These are phyloP conservation scores for Trifolium dubium DNA, from an alignment of 306 rosid genomes.

Conservation along the genomic window DNA sequence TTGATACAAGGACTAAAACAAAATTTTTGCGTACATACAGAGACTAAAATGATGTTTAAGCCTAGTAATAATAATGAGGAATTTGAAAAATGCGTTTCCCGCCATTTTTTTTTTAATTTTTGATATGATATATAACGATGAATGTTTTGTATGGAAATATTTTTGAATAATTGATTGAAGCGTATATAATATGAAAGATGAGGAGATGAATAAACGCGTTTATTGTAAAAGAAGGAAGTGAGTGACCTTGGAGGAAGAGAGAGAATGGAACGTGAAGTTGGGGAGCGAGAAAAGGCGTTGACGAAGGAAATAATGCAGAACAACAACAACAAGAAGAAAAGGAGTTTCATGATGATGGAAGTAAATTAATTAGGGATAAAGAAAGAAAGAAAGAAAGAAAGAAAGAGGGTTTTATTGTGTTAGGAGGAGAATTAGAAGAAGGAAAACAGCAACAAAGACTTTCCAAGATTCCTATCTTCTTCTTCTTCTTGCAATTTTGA, in stretches of 20 bases:
- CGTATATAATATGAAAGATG: too few relatives aligned
- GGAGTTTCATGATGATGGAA: not conserved
- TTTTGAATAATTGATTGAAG: too few relatives aligned
- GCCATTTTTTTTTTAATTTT: too few relatives aligned
- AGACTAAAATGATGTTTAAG: too few relatives aligned
- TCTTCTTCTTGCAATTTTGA: too few relatives aligned
- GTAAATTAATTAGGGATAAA: not conserved
- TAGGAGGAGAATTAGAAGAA: not conserved
- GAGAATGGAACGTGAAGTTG: slow-evolving; percentile 56
- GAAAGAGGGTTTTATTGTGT: not conserved
- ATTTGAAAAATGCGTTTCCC: too few relatives aligned
- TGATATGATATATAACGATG: too few relatives aligned
- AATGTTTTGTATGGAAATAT: not conserved
- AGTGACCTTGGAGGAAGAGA: slow-evolving; percentile 56
- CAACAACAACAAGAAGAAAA: not conserved
- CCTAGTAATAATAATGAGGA: too few relatives aligned
- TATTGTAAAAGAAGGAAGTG: not conserved
- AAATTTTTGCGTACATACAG: too few relatives aligned
- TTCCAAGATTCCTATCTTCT: not conserved
- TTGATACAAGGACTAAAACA: too few relatives aligned
- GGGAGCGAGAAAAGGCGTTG: slow-evolving; percentile 31
- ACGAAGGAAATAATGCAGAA: not conserved
- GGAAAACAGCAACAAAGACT: slow-evolving; percentile 15
- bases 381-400: not conserved
- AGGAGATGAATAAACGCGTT: too few relatives aligned